These are phyloP conservation scores for Boletellus ananas DNA, from an alignment of 768 basidiomycete species.

Conservation along the genomic window DNA sequence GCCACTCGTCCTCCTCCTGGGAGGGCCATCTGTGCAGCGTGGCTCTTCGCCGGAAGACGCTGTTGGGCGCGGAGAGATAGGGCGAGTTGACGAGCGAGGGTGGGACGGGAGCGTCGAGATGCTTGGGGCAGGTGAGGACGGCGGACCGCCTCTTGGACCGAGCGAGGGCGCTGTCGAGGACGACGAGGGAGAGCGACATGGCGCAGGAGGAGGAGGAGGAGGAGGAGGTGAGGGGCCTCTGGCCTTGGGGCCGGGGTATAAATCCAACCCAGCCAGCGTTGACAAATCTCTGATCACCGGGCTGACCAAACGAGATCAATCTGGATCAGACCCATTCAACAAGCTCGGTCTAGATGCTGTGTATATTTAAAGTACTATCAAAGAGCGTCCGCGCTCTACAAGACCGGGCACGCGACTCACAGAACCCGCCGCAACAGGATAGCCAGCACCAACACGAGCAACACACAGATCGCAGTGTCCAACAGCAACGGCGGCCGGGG, in stretches of 20 bases:
- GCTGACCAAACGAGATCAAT: conserved; percentile 26
- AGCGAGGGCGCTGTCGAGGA: conserved; percentile 12
- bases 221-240: conserved; percentile 9
- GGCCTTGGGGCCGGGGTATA: conserved; percentile 11
- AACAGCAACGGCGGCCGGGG: conserved; percentile 57
- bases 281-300: conserved; percentile 22
- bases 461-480: conserved; percentile 70
- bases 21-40: conserved; percentile 37
- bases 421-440: conserved; percentile 61
- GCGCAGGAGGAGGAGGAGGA: neutral
- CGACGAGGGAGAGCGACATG: conserved; percentile 16
- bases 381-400: conserved; percentile 9
- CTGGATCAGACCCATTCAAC: conserved; percentile 21
- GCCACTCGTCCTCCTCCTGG: conserved; percentile 55
- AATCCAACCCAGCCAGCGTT: conserved; percentile 12
- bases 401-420: conserved; percentile 26
- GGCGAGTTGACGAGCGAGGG: conserved; percentile 56
- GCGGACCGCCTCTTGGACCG: conserved; percentile 22
- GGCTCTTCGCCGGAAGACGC: conserved; percentile 43
- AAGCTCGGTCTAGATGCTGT: conserved; percentile 25
- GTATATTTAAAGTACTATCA: conserved; percentile 16
- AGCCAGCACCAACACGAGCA: conserved; percentile 64
- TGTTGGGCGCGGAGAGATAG: conserved; percentile 47
- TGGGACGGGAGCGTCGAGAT: conserved; percentile 47
- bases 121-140: conserved; percentile 16